phyloP scores from a whole-genome alignment of 2,329 filamentous ascomycete species.

The Alternaria postmessia region DNA sequence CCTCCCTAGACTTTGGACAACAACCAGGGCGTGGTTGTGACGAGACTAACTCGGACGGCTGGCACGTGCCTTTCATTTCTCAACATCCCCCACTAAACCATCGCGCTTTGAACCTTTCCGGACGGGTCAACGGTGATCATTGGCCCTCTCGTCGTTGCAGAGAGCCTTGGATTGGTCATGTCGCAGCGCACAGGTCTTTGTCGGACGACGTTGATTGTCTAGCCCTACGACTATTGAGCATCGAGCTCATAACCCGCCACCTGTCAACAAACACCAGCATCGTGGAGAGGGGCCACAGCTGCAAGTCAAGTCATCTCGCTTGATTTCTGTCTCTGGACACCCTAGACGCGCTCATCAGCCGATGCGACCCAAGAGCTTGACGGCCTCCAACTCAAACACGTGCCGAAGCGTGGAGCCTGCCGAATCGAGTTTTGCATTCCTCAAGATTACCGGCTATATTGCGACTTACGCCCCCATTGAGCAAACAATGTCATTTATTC shows the following conservation, averaged over 20 bases:
- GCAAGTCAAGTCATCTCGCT: constrained; percentile 14
- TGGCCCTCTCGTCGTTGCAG: constrained; percentile 11
- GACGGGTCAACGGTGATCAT: constrained; percentile 17
- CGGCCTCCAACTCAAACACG: constrained; percentile 10
- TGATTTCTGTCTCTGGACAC: constrained; percentile 2
- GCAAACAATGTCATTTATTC: constrained; percentile 9
- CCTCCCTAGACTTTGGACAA: constrained; percentile 7
- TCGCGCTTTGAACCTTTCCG: constrained; percentile 7
- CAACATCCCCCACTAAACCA: constrained; percentile 6
- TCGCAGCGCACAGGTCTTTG: constrained; percentile 33
- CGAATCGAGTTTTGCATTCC: constrained; percentile 4
- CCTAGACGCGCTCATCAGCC: constrained; percentile 10
- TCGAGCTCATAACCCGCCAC: constrained; percentile 17
- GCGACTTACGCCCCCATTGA: constrained; percentile 15
- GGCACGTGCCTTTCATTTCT: constrained; percentile 12
- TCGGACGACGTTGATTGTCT: constrained; percentile 18
- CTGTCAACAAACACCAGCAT: constrained; percentile 6
- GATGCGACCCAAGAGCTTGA: constrained; percentile 22
- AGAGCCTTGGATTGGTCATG: constrained; percentile 34
- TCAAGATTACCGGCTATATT: constrained; percentile 27
- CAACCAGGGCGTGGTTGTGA: neutral
- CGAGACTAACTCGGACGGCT: neutral
- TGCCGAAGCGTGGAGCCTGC: constrained; percentile 15
- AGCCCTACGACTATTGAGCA: constrained; percentile 22
- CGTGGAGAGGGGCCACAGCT: constrained; percentile 13